Evolutionary conservation across 257 asterid genomes (phyloP).

Genomic region (Solanum etuberosum): DNA sequence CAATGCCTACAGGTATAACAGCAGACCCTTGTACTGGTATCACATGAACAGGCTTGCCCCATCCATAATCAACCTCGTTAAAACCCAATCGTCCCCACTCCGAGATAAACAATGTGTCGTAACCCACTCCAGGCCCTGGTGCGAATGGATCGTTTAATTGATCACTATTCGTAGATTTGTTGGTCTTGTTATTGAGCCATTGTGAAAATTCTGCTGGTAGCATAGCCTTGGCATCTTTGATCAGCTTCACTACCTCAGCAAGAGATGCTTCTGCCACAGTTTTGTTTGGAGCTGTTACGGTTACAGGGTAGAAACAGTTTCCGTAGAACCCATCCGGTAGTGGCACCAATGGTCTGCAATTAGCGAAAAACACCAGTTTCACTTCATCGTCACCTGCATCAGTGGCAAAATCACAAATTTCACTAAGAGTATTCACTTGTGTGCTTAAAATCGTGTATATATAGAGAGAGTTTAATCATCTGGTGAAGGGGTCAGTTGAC

Average conservation of each 20-base stretch:
- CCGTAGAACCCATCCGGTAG: constrained; percentile 39
- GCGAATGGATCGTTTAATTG: constrained; percentile 20
- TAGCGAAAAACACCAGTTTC: constrained; percentile 42
- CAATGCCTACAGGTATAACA: constrained; percentile 33
- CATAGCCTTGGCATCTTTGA: constrained; percentile 33
- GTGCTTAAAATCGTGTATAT: background rate
- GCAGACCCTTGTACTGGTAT: constrained; percentile 40
- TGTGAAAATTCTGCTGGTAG: constrained; percentile 9
- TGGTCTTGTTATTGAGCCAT: background rate
- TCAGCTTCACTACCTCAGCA: constrained; percentile 25
- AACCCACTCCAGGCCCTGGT: constrained; percentile 17
- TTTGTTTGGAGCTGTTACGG: constrained; percentile 6
- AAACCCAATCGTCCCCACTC: constrained; percentile 55
- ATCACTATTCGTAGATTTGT: background rate
- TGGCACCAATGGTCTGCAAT: constrained; percentile 22
- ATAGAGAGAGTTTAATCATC: background rate
- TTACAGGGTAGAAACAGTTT: constrained; percentile 46
- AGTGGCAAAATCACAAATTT: background rate
- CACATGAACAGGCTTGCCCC: constrained; percentile 40
- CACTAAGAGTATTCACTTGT: background rate
- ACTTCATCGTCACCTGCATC: background rate
- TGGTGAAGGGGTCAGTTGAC: background rate
- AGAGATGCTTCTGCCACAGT: constrained; percentile 5
- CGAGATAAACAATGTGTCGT: constrained; percentile 32
- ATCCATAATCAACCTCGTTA: constrained; percentile 41